Percentiles rank a stretch among this genome's conserved stretches.
phyloP scores from a whole-genome alignment of 2,329 filamentous ascomycete species.

The Diplodia mutila region DNA sequence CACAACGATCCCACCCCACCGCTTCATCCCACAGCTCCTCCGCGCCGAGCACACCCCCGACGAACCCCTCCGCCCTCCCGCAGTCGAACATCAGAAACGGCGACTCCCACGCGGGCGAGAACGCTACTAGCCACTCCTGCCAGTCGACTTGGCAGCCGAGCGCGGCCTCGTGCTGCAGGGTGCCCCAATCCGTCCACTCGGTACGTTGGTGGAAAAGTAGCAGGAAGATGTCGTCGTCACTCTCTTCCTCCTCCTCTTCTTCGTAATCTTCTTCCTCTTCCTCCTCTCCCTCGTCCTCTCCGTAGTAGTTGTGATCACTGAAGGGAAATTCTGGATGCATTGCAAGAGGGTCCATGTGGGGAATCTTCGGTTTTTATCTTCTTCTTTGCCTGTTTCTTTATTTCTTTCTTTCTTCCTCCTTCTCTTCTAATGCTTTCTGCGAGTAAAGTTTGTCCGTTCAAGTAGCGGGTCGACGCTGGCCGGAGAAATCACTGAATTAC shows the following conservation, averaged over 20 bases:
- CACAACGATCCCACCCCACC: background rate
- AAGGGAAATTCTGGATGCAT: background rate
- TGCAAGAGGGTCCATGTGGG: background rate
- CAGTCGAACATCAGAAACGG: conserved; percentile 3
- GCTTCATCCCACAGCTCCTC: background rate
- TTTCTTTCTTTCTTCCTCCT: no score
- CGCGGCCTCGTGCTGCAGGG: conserved; percentile 10
- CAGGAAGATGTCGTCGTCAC: background rate
- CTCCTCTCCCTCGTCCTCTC: no score
- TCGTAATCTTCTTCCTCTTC: background rate
- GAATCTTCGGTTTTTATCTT: no score
- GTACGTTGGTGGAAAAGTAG: background rate
- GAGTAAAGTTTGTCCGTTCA: no score
- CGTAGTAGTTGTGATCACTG: no score
- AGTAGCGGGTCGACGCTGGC: no score
- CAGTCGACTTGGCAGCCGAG: conserved; percentile 12
- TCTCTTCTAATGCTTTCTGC: no score
- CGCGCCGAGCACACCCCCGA: background rate
- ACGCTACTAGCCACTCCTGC: conserved; percentile 18
- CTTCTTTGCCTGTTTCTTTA: no score
- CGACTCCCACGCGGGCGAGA: background rate
- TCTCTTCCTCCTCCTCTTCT: background rate
- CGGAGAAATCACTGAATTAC: no score
- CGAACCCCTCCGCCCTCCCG: background rate
- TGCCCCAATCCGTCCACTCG: conserved; percentile 21